phyloP scores from a whole-genome alignment of 257 asterid species.

The Ehretia macrophylla region DNA sequence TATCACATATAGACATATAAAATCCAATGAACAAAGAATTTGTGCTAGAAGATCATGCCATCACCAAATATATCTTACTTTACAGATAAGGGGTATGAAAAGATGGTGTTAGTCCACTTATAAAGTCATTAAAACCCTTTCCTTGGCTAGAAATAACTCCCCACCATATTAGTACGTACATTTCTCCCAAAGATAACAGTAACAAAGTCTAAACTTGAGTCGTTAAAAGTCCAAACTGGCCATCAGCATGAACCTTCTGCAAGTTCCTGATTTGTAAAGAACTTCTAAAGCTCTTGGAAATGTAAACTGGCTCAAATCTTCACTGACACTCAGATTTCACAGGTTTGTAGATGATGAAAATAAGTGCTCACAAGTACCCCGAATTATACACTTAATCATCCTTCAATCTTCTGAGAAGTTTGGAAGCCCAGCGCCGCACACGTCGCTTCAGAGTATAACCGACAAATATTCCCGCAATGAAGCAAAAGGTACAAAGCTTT shows the following conservation, averaged over 20 bases:
- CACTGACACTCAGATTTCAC: background rate
- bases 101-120: background rate
- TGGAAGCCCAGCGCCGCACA: slow-evolving; percentile 74
- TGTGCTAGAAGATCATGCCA: too few relatives aligned
- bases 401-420: slow-evolving; percentile 49
- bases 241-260: background rate
- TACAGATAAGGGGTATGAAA: background rate
- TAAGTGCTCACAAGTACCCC: background rate
- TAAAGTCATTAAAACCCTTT: too few relatives aligned
- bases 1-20: too few relatives aligned
- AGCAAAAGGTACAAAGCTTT: slow-evolving; percentile 68
- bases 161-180: background rate
- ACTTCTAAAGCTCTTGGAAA: too few relatives aligned
- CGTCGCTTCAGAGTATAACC: slow-evolving; percentile 82
- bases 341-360: background rate
- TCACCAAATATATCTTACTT: background rate
- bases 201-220: too few relatives aligned
- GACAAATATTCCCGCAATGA: slow-evolving; percentile 69
- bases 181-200: background rate
- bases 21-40: background rate
- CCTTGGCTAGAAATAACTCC: too few relatives aligned
- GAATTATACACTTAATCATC: slow-evolving; percentile 39
- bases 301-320: too few relatives aligned
- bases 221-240: too few relatives aligned
- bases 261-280: too few relatives aligned